These are phyloP conservation scores for Wickerhamomyces strasburgensis DNA, from an alignment of 805 yeast species.

Conservation along the genomic window DNA sequence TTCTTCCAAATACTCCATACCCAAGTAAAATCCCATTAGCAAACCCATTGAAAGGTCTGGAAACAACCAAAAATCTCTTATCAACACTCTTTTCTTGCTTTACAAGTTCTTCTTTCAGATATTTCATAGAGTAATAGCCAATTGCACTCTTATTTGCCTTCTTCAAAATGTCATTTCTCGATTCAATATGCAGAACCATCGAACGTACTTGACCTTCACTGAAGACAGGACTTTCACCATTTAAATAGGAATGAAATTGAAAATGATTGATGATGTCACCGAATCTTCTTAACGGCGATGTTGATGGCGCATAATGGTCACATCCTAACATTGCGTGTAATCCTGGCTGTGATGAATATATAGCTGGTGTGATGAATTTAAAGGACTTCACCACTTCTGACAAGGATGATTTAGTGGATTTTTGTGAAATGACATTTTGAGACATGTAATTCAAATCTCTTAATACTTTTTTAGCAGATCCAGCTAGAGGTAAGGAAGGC, in stretches of 20 bases:
- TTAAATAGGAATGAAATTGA: conserved; percentile 51
- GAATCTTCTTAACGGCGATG: conserved; percentile 85
- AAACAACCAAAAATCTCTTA: conserved; percentile 34
- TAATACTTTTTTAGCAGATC: conserved; percentile 23
- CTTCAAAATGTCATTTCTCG: conserved; percentile 37
- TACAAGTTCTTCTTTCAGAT: conserved; percentile 20
- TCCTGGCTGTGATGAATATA: conserved; percentile 38
- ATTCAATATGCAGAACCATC: conserved; percentile 38
- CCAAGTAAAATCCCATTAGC: conserved; percentile 29
- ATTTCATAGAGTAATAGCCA: conserved; percentile 33
- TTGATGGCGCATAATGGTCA: conserved; percentile 60
- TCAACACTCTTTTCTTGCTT: conserved; percentile 10
- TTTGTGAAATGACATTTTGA: conserved; percentile 1
- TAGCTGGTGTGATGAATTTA: conserved; percentile 49
- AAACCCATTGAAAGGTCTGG: conserved; percentile 35
- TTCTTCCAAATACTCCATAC: conserved; percentile 27
- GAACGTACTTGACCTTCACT: conserved; percentile 30
- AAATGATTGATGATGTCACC: conserved; percentile 79
- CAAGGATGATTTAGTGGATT: conserved; percentile 10
- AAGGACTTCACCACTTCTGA: conserved; percentile 40
- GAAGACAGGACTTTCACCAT: conserved; percentile 27
- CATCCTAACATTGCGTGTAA: conserved; percentile 64
- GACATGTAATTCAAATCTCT: conserved; percentile 21
- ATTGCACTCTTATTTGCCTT: conserved; percentile 26
- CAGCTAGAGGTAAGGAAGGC: conserved; percentile 18